phyloP scores from a whole-genome alignment of 2,329 filamentous ascomycete genomes.

The Phaeomoniella chlamydospora region DNA sequence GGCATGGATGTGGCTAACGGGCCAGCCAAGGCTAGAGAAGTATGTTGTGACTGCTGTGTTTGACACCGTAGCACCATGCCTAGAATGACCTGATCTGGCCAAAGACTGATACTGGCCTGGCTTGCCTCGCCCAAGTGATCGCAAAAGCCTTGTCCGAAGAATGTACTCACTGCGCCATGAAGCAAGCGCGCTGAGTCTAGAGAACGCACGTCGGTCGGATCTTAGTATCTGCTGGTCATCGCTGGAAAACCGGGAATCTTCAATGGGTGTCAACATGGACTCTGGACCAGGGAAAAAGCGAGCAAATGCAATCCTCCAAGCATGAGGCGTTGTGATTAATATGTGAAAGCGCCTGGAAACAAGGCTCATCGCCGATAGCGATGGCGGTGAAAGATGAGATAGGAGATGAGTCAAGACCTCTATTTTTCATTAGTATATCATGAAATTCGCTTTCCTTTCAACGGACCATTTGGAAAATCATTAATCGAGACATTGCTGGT shows the following conservation, averaged over 20 bases:
- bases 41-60: conserved; percentile 68
- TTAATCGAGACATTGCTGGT: conserved; percentile 34
- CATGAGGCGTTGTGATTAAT: conserved; percentile 79
- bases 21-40: conserved; percentile 66
- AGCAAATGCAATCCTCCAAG: conserved; percentile 84
- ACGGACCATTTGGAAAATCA: conserved; percentile 66
- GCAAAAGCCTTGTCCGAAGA: conserved; percentile 66
- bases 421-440: conserved; percentile 25
- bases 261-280: conserved; percentile 28
- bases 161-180: conserved; percentile 97
- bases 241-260: conserved; percentile 22
- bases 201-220: conserved; percentile 65
- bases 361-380: conserved; percentile 66
- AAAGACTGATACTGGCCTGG: conserved; percentile 41
- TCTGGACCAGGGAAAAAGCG: conserved; percentile 75
- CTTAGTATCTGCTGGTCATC: conserved; percentile 41
- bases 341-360: conserved; percentile 79
- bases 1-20: conserved; percentile 67
- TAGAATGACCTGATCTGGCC: conserved; percentile 36
- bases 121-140: conserved; percentile 70
- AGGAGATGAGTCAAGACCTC: conserved; percentile 86
- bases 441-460: conserved; percentile 1
- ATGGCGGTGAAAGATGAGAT: conserved; percentile 76
- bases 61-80: conserved; percentile 45
- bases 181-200: conserved; percentile 66